A percentile compares a stretch with the other conserved stretches of the same genome.
Conservation (phyloP, 148 eudicot genomes). For the Beta vulgaris region DNA sequence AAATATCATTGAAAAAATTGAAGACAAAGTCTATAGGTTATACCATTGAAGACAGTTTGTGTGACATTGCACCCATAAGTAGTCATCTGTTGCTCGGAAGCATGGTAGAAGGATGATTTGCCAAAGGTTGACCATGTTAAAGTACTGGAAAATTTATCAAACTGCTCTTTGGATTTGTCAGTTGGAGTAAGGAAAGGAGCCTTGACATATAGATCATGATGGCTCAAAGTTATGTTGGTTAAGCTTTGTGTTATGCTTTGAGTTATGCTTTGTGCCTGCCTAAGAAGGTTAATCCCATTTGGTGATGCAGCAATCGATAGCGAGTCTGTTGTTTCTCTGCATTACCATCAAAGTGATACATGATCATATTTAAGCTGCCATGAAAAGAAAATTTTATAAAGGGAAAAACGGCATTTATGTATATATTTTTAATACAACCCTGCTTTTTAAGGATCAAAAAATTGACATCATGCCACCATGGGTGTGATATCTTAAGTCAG, state of each 20-base stretch:
- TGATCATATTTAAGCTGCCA: too few relatives aligned
- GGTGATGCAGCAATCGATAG: conserved; percentile 76
- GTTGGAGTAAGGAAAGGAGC: conserved; percentile 42
- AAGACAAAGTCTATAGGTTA: background rate
- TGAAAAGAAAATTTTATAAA: too few relatives aligned
- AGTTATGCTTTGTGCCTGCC: conserved; percentile 35
- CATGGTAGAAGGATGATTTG: conserved; percentile 12
- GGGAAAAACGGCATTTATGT: too few relatives aligned
- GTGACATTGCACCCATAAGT: conserved; percentile 32
- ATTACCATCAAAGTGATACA: background rate
- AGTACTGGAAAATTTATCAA: conserved; percentile 26
- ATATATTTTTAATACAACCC: too few relatives aligned
- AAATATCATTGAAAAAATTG: background rate
- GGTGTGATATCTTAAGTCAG: too few relatives aligned
- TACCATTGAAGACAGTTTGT: conserved; percentile 38
- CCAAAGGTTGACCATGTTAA: conserved; percentile 35
- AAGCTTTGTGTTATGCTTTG: conserved; percentile 25
- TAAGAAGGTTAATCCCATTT: conserved; percentile 38
- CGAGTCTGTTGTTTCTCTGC: conserved; percentile 67
- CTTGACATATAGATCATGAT: conserved; percentile 38
- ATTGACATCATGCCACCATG: too few relatives aligned
- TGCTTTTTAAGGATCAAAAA: too few relatives aligned
- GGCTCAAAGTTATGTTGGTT: conserved; percentile 24
- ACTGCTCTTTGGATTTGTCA: conserved; percentile 30
- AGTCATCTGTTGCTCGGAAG: conserved; percentile 10